These are phyloP conservation scores for Seminavis robusta DNA, from an alignment of 108 stramenopile species.

Conservation along the genomic window DNA sequence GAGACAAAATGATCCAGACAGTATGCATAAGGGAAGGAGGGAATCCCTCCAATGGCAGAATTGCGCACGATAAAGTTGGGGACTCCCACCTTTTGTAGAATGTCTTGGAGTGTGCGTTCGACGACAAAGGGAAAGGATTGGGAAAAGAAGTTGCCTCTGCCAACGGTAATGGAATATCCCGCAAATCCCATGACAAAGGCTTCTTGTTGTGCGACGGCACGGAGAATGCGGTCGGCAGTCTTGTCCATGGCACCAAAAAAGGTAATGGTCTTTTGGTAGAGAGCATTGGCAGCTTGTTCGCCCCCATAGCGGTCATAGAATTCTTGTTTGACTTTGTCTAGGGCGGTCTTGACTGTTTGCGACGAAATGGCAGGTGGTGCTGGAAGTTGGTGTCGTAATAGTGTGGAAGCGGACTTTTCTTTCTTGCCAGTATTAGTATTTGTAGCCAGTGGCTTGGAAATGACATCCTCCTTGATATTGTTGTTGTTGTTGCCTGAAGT, in stretches of 20 bases:
- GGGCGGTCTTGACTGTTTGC: too few species aligned
- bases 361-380: too few species aligned
- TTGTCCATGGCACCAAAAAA: constrained; percentile 27
- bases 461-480: too few species aligned
- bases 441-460: too few species aligned
- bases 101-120: constrained; percentile 42
- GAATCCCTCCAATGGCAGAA: constrained; percentile 85
- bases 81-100: constrained; percentile 23
- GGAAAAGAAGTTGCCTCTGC: constrained; percentile 75
- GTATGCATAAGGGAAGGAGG: constrained; percentile 87
- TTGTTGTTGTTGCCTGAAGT: too few species aligned
- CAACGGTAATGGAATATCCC: constrained; percentile 84
- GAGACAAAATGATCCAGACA: constrained; percentile 79
- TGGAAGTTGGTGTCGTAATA: too few species aligned
- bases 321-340: too few species aligned
- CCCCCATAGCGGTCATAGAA: constrained; percentile 1
- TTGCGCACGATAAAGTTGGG: constrained; percentile 54
- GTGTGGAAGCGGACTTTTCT: too few species aligned
- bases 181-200: constrained; percentile 62
- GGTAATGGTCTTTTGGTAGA: constrained; percentile 6
- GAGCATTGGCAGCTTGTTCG: too few species aligned
- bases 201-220: constrained; percentile 30
- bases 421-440: too few species aligned
- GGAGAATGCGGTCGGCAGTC: constrained; percentile 49
- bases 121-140: constrained; percentile 79